Base-by-base conservation (phyloP, 2,329 filamentous ascomycete genomes). In the Bipolaris oryzae region DNA sequence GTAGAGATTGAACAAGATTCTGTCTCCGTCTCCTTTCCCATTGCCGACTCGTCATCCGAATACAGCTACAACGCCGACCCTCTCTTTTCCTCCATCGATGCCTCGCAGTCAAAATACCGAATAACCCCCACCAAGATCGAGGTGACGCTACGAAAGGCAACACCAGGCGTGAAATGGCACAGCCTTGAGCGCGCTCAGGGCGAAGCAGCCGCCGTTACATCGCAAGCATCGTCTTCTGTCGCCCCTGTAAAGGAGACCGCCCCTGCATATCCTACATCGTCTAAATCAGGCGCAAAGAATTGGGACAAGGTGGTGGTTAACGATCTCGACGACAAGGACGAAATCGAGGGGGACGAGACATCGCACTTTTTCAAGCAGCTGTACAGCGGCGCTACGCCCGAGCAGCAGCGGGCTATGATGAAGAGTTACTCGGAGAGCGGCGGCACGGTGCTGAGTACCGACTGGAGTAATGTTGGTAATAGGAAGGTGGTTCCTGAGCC, bases 381-480 rank as follows among this genome's bases (percentile, higher is more conserved):
- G 1, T 98, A 94, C 78, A 87, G 89, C 61, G 82, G 81, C 34
- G 87, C 91, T 0, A 87, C 89, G 46, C 86, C 88, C 0, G 94
- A 99, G 67, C 91, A 91, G 56, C 87, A 87, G 72, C 87, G 92
- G 1, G 95, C 95, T 7, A 99, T 99, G 95, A 91, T 96, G 87
- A 99, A 99, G 85, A 96, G 91, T 72, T 98, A 91, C 71, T 83
- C 87, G 13, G 94, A 99, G 81, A 97, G 93, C 76, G 95, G 96
- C 66, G 95, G 95, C 4, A 99, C 95, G 0, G 85, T 90, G 2
- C 79, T 99, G 47, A 97, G 92, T 76, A 99, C 95, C 0, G 92
- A 94, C 74, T 99, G 95, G 95, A 78, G 80, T 9, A 90, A 96
- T 60, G 94, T 97, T 18, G 85, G 86, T 48, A 84, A 82, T 61